Base-by-base conservation (phyloP, 192 early-diverging fungal species). In the Podila minutissima region DNA sequence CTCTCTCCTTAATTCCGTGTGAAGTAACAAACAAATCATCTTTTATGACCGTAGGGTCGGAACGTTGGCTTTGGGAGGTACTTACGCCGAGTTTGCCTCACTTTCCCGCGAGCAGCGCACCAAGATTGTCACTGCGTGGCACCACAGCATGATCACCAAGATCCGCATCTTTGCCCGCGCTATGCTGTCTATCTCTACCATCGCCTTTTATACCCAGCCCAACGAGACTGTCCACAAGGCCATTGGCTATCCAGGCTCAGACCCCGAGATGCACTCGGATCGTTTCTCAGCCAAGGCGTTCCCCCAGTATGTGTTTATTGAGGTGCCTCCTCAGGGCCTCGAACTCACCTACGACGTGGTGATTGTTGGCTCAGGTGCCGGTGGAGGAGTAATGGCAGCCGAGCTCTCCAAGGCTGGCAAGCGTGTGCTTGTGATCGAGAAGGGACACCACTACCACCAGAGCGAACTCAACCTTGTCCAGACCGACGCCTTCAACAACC, bases 371-470 rank as follows among this genome's bases (percentile, higher is more conserved):
- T 88, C 86, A 20, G 93, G 93, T 19, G 88, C 89, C 35, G 93
- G 93, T 41, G 89, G 92, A 41, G 89, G 91, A 57, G 88, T 92
- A 3, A 72, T 85, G 55, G 94, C 94, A 5, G 89, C 86, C 7
- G 86, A 91, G 58, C 87, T 95, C 10, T 78, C 93, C 1, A 77
- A 84, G 66, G 86, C 86, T 22, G 94, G 93, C 3, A 86, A 92
- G 72, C 83, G 72, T 2, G 92, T 95, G 8, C 49, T 95, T 19
- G 89, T 95, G 6, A 67, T 94, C 20, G 94, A 95, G 75, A 95
- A 94, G 76, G 92, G 88, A 10, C 71, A 82, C 10, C 91, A 92
- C 77, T 68, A 82, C 41, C 84, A 87, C 50, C 88, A 86, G 32
- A 62, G 72, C 12, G 90, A 93, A 11, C 64, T 93, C 9, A 64